Percentiles rank a stretch among this genome's conserved stretches.
phyloP scores from a whole-genome alignment of 345 rosid species.

The Dipteronia dyeriana region DNA sequence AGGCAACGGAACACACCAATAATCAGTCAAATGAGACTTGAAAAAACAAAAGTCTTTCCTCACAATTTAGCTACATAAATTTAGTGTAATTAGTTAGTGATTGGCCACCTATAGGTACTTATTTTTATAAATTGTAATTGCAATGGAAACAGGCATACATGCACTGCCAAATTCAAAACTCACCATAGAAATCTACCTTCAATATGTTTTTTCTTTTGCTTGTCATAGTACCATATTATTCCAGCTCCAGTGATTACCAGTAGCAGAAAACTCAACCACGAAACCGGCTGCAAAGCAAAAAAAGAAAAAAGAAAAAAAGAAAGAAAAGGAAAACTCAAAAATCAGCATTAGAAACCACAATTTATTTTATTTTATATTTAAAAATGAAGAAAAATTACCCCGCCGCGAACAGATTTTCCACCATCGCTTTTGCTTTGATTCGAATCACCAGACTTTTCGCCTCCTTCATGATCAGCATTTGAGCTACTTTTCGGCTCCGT shows the following conservation, averaged over 20 bases:
- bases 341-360: neutral
- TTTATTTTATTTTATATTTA: neutral
- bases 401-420: constrained; percentile 88
- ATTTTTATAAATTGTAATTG: neutral
- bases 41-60: neutral
- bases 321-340: neutral
- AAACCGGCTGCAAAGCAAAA: constrained; percentile 63
- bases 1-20: neutral
- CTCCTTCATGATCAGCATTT: constrained; percentile 40
- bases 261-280: constrained; percentile 89
- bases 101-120: too few species aligned
- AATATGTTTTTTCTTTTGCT: constrained; percentile 80
- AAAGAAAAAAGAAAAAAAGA: too few species aligned
- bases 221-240: constrained; percentile 65
- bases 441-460: constrained; percentile 58
- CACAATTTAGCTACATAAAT: neutral
- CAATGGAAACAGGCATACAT: neutral
- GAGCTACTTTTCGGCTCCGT: constrained; percentile 22
- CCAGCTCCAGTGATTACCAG: constrained; percentile 81
- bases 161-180: constrained; percentile 32
- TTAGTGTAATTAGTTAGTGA: neutral
- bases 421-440: constrained; percentile 44
- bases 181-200: constrained; percentile 97
- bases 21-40: neutral
- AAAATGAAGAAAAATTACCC: constrained; percentile 45